A percentile compares a stretch with the other conserved stretches of the same genome.
phyloP scores from a whole-genome alignment of 2,329 filamentous ascomycete species.

The Microcera coccophila region DNA sequence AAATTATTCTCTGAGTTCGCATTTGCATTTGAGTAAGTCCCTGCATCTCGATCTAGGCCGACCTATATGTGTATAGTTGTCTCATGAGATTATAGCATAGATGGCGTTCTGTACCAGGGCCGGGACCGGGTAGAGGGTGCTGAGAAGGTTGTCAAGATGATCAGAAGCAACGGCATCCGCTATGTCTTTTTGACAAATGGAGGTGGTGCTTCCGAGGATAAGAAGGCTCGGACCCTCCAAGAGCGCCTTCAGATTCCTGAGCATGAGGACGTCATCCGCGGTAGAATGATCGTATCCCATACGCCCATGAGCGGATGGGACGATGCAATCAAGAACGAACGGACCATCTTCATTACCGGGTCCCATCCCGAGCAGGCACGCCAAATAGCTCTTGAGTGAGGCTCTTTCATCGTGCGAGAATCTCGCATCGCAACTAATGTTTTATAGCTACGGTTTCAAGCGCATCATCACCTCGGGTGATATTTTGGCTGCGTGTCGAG shows the following conservation, averaged over 20 bases:
- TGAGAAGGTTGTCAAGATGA: constrained; percentile 64
- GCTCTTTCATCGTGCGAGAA: constrained; percentile 19
- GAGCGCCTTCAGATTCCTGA: constrained; percentile 30
- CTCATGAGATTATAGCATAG: constrained; percentile 54
- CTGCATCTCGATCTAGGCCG: background rate
- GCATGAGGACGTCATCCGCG: constrained; percentile 33
- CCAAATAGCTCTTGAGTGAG: constrained; percentile 64
- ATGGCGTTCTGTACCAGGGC: constrained; percentile 89
- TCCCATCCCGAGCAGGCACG: constrained; percentile 65
- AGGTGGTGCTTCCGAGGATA: constrained; percentile 73
- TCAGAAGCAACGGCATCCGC: constrained; percentile 72
- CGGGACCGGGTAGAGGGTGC: constrained; percentile 76
- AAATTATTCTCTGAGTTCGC: constrained; percentile 32
- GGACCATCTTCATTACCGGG: constrained; percentile 69
- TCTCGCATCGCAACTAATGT: too few relatives aligned
- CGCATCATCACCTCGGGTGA: constrained; percentile 84
- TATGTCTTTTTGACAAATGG: constrained; percentile 97
- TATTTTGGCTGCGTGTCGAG: constrained; percentile 68
- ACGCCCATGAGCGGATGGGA: constrained; percentile 71
- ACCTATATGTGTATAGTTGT: background rate
- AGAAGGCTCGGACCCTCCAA: constrained; percentile 33
- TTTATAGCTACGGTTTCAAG: constrained; percentile 62
- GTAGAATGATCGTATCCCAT: constrained; percentile 69
- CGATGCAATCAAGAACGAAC: constrained; percentile 33
- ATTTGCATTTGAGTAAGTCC: constrained; percentile 37